Evolutionary conservation across 1,284 basidiomycete genomes (phyloP), one percentile per base, ranked within the genome.

Genomic region (Sutorius eximius): DNA sequence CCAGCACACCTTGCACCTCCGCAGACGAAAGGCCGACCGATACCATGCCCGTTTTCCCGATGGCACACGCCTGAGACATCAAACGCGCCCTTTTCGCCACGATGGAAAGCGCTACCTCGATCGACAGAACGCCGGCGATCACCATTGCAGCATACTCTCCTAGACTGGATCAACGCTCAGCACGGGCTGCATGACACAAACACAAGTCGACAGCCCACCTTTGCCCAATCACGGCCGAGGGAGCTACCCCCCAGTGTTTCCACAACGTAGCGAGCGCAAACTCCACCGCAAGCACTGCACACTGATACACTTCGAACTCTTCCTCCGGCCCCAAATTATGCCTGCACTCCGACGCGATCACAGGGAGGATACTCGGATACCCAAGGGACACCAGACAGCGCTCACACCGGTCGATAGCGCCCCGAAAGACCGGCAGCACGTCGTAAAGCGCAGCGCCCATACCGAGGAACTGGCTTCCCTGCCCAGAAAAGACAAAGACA

Each of bases 121-220:
- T 66, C 0, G 73, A 72, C 15, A 89, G 59, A 2, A 87, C 82
- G 0, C 74, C 77, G 0, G 85, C 82, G 18, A 76, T 69, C 8
- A 82, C 82, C 40, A 89, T 74, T 5, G 86, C 86, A 3, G 81
- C 82, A 55, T 87, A 89, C 71, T 89, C 87, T 43, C 87, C 87
- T 33, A 88, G 75, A 64, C 85, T 87, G 27, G 55, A 22, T 2
- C 18, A 29, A 12, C 10, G 15, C 34, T 47, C 45, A 46, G 54
- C 8, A 15, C 12, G 11, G 1, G 32, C 9, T 18, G 1, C 5
- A 36, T 5, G 15, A 36, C 24, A 37, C 3, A 11, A 13, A 30
- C 12, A 38, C 9, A 44, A 44, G 6, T 3, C 13, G 15, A 42
- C 8, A 24, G 65, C 75, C 55, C 52, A 87, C 87, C 87, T 88